Conservation (phyloP, 2,329 filamentous ascomycete genomes). For the Cryphonectria radicalis region DNA sequence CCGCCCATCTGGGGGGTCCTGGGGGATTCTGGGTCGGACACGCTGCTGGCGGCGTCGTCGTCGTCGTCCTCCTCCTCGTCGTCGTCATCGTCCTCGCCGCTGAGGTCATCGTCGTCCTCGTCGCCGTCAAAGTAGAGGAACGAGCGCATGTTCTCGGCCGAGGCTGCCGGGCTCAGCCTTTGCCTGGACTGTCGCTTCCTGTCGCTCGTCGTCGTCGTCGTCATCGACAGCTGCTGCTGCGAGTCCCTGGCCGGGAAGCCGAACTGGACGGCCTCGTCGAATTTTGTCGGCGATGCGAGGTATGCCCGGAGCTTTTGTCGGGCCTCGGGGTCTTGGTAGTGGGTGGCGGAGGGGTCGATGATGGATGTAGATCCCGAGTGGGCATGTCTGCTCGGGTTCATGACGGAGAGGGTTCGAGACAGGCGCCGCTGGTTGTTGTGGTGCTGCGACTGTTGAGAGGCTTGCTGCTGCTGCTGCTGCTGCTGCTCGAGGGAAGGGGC, state of each 20-base stretch:
- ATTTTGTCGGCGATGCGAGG: constrained; percentile 88
- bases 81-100: constrained; percentile 35
- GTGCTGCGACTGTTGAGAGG: constrained; percentile 31
- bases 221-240: constrained; percentile 37
- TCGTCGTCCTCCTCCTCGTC: constrained; percentile 39
- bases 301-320: constrained; percentile 84
- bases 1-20: constrained; percentile 58
- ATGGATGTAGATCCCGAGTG: constrained; percentile 51
- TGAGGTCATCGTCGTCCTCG: constrained; percentile 33
- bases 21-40: constrained; percentile 63
- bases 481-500: constrained; percentile 24
- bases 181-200: constrained; percentile 36
- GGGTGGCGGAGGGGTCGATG: constrained; percentile 73
- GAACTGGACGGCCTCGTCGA: constrained; percentile 93
- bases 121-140: constrained; percentile 56
- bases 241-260: constrained; percentile 75
- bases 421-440: constrained; percentile 50
- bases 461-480: constrained; percentile 3
- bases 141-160: constrained; percentile 57
- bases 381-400: constrained; percentile 51
- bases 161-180: constrained; percentile 36
- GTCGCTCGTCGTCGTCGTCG: constrained; percentile 20
- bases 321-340: constrained; percentile 90
- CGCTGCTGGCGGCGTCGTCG: constrained; percentile 59
- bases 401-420: constrained; percentile 60